A percentile compares a stretch with the other conserved stretches of the same genome.
Conservation (phyloP, 129 eudicot genomes). For the Sambucus nigra region DNA sequence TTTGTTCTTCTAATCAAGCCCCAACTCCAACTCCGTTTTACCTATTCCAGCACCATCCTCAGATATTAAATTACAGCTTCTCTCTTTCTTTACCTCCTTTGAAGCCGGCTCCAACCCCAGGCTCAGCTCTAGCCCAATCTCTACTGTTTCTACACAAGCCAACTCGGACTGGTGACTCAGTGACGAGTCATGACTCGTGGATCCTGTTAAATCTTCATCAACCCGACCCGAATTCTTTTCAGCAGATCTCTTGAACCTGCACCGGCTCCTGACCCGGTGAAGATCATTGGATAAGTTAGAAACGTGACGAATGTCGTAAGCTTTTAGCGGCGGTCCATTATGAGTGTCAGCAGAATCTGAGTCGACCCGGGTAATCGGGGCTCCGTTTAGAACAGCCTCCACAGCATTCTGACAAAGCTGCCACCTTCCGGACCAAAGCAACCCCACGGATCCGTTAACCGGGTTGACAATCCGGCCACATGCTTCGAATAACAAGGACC, state of each 20-base stretch:
- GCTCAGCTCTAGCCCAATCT: conserved; percentile 34
- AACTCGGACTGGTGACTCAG: conserved; percentile 42
- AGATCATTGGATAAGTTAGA: conserved; percentile 39
- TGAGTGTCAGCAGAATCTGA: conserved; percentile 41
- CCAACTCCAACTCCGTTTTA: conserved; percentile 24
- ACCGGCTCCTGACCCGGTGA: conserved; percentile 42
- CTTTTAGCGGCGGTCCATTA: conserved; percentile 58
- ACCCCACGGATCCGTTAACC: conserved; percentile 82
- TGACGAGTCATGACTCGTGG: conserved; percentile 49
- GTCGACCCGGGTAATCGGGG: conserved; percentile 52
- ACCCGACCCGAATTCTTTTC: conserved; percentile 23
- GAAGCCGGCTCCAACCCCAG: conserved; percentile 25
- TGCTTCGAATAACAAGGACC: conserved; percentile 74
- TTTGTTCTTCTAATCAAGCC: conserved; percentile 16
- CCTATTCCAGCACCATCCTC: not conserved
- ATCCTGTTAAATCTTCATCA: conserved; percentile 19
- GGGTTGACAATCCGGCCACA: conserved; percentile 94
- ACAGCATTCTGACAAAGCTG: conserved; percentile 73
- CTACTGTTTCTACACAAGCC: conserved; percentile 11
- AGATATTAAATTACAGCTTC: too few species aligned
- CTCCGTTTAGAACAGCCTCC: conserved; percentile 63
- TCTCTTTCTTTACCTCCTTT: not conserved
- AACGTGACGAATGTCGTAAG: conserved; percentile 65
- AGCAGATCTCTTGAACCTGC: conserved; percentile 40
- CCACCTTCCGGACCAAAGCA: conserved; percentile 80